These are phyloP conservation scores for Citrus maxima DNA, from an alignment of 345 rosid species.

Conservation along the genomic window DNA sequence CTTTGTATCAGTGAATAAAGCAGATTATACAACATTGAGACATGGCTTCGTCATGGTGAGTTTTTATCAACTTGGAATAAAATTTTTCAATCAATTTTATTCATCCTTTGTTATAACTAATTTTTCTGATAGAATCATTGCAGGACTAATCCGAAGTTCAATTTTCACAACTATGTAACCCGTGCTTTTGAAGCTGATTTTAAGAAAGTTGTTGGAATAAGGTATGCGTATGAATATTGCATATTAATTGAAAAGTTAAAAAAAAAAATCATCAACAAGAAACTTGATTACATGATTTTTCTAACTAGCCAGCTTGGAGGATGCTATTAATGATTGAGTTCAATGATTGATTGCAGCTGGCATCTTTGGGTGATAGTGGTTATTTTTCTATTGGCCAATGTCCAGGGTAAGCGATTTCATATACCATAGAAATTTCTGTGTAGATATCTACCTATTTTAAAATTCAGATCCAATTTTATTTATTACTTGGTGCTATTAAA, in stretches of 20 bases:
- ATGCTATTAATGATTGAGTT: neutral
- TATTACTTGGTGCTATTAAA: too few species aligned
- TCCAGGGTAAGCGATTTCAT: conserved; percentile 39
- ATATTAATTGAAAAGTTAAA: too few species aligned
- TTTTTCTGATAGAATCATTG: conserved; percentile 61
- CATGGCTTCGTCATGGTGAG: conserved; percentile 71
- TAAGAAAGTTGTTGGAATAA: conserved; percentile 88
- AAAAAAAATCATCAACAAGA: neutral
- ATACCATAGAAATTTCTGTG: too few species aligned
- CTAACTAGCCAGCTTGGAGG: too few species aligned
- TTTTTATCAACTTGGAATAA: too few species aligned
- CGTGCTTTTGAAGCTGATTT: conserved; percentile 96
- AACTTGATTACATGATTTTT: neutral
- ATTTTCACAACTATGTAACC: conserved; percentile 79
- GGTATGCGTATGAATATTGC: conserved; percentile 25
- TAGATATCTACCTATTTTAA: too few species aligned
- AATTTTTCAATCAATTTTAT: too few species aligned
- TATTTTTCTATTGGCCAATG: conserved; percentile 70
- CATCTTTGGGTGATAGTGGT: conserved; percentile 85
- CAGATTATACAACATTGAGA: conserved; percentile 79
- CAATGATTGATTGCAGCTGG: conserved; percentile 56
- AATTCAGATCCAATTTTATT: too few species aligned
- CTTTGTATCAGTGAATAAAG: conserved; percentile 60
- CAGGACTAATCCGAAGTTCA: conserved; percentile 63
- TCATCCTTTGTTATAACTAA: too few species aligned